phyloP scores from a whole-genome alignment of 1,284 basidiomycete genomes.

The Laetiporus sulphureus region DNA sequence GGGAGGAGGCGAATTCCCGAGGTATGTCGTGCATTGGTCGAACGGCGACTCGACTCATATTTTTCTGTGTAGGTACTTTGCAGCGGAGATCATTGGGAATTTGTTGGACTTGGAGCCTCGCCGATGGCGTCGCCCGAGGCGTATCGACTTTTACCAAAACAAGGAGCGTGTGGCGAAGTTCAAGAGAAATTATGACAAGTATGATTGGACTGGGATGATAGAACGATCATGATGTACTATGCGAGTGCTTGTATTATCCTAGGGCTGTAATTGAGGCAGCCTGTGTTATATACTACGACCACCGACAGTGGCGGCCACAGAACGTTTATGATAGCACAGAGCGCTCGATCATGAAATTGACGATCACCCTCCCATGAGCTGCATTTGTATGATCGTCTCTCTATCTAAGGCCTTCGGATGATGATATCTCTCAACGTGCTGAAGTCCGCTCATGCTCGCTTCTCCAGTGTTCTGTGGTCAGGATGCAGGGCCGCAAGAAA shows the following conservation, averaged over 20 bases:
- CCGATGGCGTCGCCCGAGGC: conserved; percentile 76
- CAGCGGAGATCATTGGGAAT: conserved; percentile 91
- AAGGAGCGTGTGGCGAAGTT: conserved; percentile 65
- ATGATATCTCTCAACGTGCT: too few relatives aligned
- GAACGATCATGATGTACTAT: conserved; percentile 13
- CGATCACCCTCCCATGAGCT: too few relatives aligned
- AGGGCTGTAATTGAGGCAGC: background rate
- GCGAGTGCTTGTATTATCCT: background rate
- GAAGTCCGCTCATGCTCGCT: too few relatives aligned
- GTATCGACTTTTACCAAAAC: conserved; percentile 66
- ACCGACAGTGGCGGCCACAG: too few relatives aligned
- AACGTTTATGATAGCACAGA: too few relatives aligned
- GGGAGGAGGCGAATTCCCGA: conserved; percentile 84
- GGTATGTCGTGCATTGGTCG: conserved; percentile 40
- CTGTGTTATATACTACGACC: too few relatives aligned
- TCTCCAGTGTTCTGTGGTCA: too few relatives aligned
- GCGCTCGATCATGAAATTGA: too few relatives aligned
- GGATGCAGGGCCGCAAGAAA: too few relatives aligned
- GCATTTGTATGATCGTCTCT: too few relatives aligned
- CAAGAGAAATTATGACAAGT: conserved; percentile 61
- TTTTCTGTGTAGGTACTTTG: conserved; percentile 69
- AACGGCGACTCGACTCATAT: background rate
- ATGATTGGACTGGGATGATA: conserved; percentile 78
- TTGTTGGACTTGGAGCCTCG: conserved; percentile 86
- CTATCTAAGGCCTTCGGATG: too few relatives aligned